These are phyloP conservation scores for Tetrapisispora phaffii DNA, from an alignment of 805 yeast genomes.

Conservation along the genomic window DNA sequence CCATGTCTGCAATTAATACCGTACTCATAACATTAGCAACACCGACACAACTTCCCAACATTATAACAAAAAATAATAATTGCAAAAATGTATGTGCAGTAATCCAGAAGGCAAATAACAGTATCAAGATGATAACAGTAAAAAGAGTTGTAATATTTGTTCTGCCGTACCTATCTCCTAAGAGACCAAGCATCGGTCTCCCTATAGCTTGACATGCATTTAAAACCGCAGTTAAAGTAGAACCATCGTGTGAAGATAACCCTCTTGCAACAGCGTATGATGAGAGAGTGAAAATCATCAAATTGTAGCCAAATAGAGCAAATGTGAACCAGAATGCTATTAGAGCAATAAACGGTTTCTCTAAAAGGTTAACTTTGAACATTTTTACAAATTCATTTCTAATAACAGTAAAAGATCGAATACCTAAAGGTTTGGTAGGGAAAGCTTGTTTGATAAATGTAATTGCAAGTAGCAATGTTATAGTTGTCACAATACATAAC, in stretches of 20 bases:
- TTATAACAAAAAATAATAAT: conserved; percentile 34
- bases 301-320: conserved; percentile 34
- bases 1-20: conserved; percentile 35
- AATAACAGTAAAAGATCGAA: conserved; percentile 20
- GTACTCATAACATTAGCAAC: conserved; percentile 36
- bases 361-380: conserved; percentile 22
- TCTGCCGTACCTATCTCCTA: conserved; percentile 39
- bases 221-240: conserved; percentile 37
- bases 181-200: conserved; percentile 38
- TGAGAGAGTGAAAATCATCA: conserved; percentile 38
- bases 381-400: conserved; percentile 16
- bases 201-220: conserved; percentile 41
- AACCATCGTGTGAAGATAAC: conserved; percentile 33
- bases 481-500: conserved; percentile 34
- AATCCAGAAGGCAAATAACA: conserved; percentile 42
- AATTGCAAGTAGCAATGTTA: conserved; percentile 32
- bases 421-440: conserved; percentile 25
- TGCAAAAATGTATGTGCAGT: conserved; percentile 34
- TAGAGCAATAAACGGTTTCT: conserved; percentile 25
- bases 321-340: conserved; percentile 32
- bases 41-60: conserved; percentile 39
- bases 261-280: conserved; percentile 43
- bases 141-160: conserved; percentile 35
- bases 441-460: conserved; percentile 39
- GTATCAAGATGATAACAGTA: conserved; percentile 30